phyloP scores from a whole-genome alignment of 2,329 filamentous ascomycete genomes.

The Exophiala aquamarina region DNA sequence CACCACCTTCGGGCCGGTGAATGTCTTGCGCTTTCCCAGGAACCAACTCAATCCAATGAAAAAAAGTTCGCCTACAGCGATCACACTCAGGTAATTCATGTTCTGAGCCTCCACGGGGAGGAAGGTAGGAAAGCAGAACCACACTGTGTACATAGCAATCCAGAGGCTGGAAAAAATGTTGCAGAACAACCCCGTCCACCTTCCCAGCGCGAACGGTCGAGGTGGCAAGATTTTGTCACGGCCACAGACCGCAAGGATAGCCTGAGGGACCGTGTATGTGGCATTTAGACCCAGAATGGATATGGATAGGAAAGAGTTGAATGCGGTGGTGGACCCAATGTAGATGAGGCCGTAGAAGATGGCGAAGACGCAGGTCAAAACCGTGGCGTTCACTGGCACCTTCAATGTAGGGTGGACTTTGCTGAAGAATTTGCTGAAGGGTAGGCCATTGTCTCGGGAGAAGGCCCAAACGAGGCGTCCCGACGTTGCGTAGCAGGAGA shows the following conservation, averaged over 20 bases:
- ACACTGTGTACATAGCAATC: slow-evolving; percentile 32
- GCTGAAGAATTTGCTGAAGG: slow-evolving; percentile 41
- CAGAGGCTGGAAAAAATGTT: slow-evolving; percentile 35
- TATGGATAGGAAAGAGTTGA: slow-evolving; percentile 41
- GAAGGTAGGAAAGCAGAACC: slow-evolving; percentile 31
- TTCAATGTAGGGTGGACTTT: slow-evolving; percentile 32
- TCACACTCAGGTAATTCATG: slow-evolving; percentile 40
- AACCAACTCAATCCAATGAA: slow-evolving; percentile 16
- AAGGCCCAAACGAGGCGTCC: slow-evolving; percentile 54
- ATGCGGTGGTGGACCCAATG: slow-evolving; percentile 37
- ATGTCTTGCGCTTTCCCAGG: slow-evolving; percentile 10
- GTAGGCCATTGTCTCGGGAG: slow-evolving; percentile 50
- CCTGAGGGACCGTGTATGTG: slow-evolving; percentile 42
- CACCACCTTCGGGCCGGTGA: slow-evolving; percentile 91
- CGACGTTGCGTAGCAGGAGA: slow-evolving; percentile 52
- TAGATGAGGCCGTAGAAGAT: slow-evolving; percentile 39
- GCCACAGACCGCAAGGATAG: slow-evolving; percentile 9
- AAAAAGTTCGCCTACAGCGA: slow-evolving; percentile 28
- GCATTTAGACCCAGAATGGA: slow-evolving; percentile 37
- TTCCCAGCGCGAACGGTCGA: slow-evolving; percentile 19
- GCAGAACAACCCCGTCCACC: slow-evolving; percentile 30
- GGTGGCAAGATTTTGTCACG: slow-evolving; percentile 11
- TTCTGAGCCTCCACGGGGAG: slow-evolving; percentile 35
- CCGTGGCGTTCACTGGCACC: slow-evolving; percentile 40
- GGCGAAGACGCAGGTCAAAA: slow-evolving; percentile 33